These are phyloP conservation scores for Microcyclospora pomicola DNA, from an alignment of 2,329 filamentous ascomycete species.

Conservation along the genomic window DNA sequence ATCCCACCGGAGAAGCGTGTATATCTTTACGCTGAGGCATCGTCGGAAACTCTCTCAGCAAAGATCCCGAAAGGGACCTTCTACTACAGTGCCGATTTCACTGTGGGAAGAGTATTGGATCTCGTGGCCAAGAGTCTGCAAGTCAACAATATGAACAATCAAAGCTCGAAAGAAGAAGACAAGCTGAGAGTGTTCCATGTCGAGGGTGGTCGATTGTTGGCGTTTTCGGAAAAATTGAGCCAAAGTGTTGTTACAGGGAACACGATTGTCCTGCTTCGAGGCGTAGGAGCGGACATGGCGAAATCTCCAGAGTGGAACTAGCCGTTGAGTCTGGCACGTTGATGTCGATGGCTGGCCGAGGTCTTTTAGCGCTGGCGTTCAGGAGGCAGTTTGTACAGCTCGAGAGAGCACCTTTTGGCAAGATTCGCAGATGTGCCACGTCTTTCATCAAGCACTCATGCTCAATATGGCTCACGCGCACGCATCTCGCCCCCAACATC, in stretches of 20 bases:
- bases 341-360: too few species aligned
- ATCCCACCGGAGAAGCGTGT: constrained; percentile 70
- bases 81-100: constrained; percentile 56
- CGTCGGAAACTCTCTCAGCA: constrained; percentile 67
- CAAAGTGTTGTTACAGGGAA: constrained; percentile 61
- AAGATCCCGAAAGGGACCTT: constrained; percentile 56
- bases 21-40: constrained; percentile 82
- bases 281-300: constrained; percentile 53
- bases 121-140: constrained; percentile 63
- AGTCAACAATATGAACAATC: constrained; percentile 73
- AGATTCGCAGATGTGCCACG: too few species aligned
- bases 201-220: constrained; percentile 71
- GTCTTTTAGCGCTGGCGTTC: too few species aligned
- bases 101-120: constrained; percentile 71
- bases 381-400: too few species aligned
- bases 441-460: too few species aligned
- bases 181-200: constrained; percentile 84
- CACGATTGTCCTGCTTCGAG: constrained; percentile 75
- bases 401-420: too few species aligned
- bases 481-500: constrained; percentile 19
- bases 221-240: constrained; percentile 78
- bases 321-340: too few species aligned
- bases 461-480: constrained; percentile 5
- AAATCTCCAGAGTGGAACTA: constrained; percentile 14
- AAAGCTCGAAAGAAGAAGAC: constrained; percentile 59